Base-by-base conservation (phyloP, 192 early-diverging fungal species). In the Kickxella alabastrina region DNA sequence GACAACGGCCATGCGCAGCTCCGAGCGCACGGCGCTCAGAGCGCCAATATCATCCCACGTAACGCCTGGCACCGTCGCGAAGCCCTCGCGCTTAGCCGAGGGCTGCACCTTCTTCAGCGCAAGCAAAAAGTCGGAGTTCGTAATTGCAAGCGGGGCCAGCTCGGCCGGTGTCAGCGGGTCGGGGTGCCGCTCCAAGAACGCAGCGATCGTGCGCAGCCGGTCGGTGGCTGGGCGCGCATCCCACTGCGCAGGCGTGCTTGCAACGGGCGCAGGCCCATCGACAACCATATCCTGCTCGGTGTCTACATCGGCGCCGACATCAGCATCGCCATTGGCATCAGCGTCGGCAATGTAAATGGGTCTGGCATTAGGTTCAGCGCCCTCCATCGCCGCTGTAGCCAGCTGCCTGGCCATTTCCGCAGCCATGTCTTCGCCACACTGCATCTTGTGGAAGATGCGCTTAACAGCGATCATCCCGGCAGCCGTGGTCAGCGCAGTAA, bases 11-110 rank as follows among this genome's bases (percentile, higher is more conserved):
- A 93, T 93, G 47, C 87, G 85, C 47, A 99, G 77, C 61, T 96
- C 96, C 43, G 94, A 91, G 28, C 94, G 87, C 3, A 99, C 85
- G 37, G 65, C 70, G 23, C 65, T 56, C 36, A 99, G 71, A 0
- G 95, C 96, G 29, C 96, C 96, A 80, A 99, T 91, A 61, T 97
- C 92, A 21, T 88, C 88, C 96, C 96, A 99, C 1, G 87, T 82
- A 6, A 97, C 91, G 41, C 88, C 96, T 0, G 96, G 95, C 0
- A 96, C 92, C 0, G 96, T 97, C 0, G 96, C 95, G 77, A 99
- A 99, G 6, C 96, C 96, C 69, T 99, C 96, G 57, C 96, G 90
- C 57, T 99, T 96, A 17, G 93, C 84, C 4, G 91, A 92, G 5
- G 96, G 96, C 68, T 97, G 94, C 0, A 99, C 96, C 52, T 92